Percentiles rank a stretch among this genome's conserved stretches.
phyloP scores from a whole-genome alignment of 2,329 filamentous ascomycete species.

The Tolypocladium endophyticum region DNA sequence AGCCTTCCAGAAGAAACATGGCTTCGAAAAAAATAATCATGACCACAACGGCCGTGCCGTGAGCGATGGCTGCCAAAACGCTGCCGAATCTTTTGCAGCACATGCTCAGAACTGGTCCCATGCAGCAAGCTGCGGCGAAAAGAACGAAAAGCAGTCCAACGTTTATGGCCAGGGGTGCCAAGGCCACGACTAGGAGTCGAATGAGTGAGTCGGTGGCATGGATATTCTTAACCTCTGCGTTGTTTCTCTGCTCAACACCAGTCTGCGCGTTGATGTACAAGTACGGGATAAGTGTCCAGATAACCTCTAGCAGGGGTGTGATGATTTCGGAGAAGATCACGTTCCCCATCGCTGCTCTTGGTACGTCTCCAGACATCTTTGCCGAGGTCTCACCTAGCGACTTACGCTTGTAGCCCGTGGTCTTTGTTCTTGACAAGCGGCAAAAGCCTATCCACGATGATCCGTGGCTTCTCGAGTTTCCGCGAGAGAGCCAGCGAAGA shows the following conservation, averaged over 20 bases:
- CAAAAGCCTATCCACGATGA: slow-evolving; percentile 98
- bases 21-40: slow-evolving; percentile 83
- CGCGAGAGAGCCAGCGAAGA: slow-evolving; percentile 90
- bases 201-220: slow-evolving; percentile 64
- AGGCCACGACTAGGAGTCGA: slow-evolving; percentile 69
- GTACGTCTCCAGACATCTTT: slow-evolving; percentile 86
- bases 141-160: slow-evolving; percentile 68
- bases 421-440: slow-evolving; percentile 84
- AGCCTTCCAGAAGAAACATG: slow-evolving; percentile 89
- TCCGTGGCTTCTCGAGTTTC: slow-evolving; percentile 92
- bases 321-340: slow-evolving; percentile 88
- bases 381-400: slow-evolving; percentile 80
- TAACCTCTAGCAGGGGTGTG: slow-evolving; percentile 70
- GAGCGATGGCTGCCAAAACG: slow-evolving; percentile 86
- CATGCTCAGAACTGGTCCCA: slow-evolving; percentile 92
- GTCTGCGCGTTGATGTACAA: slow-evolving; percentile 94
- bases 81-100: slow-evolving; percentile 99
- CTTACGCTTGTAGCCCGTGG: slow-evolving; percentile 98
- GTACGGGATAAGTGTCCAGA: slow-evolving; percentile 81
- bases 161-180: slow-evolving; percentile 81
- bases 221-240: slow-evolving; percentile 28
- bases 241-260: slow-evolving; percentile 49
- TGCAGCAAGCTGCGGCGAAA: slow-evolving; percentile 94
- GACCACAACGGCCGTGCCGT: slow-evolving; percentile 77
- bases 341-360: slow-evolving; percentile 80